Conservation (phyloP, 2,329 filamentous ascomycete species). For the Dothideomycetes sp. region DNA sequence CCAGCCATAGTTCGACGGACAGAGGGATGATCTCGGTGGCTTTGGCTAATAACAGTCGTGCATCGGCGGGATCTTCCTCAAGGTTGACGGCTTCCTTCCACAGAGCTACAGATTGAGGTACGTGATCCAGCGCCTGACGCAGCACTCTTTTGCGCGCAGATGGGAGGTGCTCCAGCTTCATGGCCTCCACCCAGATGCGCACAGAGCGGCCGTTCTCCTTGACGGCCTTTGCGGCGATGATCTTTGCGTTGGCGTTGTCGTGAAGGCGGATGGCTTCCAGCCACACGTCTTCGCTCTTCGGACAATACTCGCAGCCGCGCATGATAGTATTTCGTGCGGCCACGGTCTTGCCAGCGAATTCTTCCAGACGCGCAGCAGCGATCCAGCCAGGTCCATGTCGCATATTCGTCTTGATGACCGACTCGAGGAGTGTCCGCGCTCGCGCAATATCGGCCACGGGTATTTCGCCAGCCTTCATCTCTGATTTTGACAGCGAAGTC, state of each 20-base stretch:
- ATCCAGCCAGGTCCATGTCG: constrained; percentile 95
- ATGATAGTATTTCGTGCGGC: constrained; percentile 81
- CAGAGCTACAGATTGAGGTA: constrained; percentile 88
- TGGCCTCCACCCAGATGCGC: constrained; percentile 86
- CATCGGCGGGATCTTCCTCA: constrained; percentile 82
- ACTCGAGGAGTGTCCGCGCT: constrained; percentile 84
- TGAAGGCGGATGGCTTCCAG: constrained; percentile 91
- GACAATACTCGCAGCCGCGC: constrained; percentile 79
- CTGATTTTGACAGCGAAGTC: constrained; percentile 76
- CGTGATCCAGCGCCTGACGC: constrained; percentile 79
- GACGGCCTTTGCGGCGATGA: constrained; percentile 89
- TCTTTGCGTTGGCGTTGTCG: constrained; percentile 83
- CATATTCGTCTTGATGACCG: constrained; percentile 93
- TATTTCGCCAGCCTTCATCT: constrained; percentile 66
- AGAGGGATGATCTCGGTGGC: constrained; percentile 91
- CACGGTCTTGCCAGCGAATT: constrained; percentile 83
- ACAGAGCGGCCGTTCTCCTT: constrained; percentile 84
- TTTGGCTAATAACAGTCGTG: constrained; percentile 79
- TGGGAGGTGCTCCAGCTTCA: constrained; percentile 75
- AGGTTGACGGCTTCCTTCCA: constrained; percentile 97
- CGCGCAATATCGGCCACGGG: constrained; percentile 93
- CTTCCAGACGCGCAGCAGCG: constrained; percentile 82
- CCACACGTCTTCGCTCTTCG: constrained; percentile 92
- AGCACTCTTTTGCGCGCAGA: constrained; percentile 88
- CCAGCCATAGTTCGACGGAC: constrained; percentile 91